A percentile compares a stretch with the other conserved stretches of the same genome.
phyloP scores from a whole-genome alignment of 129 eudicot genomes.

The Centrapalus pauciflorus region DNA sequence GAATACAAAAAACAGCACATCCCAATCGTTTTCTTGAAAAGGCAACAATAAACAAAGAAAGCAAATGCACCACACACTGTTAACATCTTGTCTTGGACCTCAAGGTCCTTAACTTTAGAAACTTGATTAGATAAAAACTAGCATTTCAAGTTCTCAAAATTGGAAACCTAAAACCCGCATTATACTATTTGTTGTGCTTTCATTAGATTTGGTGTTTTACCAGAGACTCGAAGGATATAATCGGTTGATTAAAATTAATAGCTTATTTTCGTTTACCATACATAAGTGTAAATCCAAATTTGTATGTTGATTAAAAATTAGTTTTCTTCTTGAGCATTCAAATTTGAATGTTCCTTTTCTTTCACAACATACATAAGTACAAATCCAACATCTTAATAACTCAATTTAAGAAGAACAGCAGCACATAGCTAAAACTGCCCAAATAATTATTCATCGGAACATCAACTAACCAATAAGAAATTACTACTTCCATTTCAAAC shows the following conservation, averaged over 20 bases:
- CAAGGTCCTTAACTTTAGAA: background rate
- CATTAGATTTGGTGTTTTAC: background rate
- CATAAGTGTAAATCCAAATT: too few relatives aligned
- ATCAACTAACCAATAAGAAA: background rate
- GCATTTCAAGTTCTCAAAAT: background rate
- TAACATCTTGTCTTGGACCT: slow-evolving; percentile 1
- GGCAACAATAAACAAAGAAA: background rate
- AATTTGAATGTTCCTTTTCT: background rate
- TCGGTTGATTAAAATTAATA: too few relatives aligned
- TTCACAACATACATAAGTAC: background rate
- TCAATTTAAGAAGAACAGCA: background rate
- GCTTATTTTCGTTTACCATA: too few relatives aligned
- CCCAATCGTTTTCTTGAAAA: background rate
- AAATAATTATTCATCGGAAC: background rate
- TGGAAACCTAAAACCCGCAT: background rate
- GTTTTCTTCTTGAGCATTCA: too few relatives aligned
- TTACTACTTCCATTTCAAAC: background rate
- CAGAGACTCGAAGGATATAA: too few relatives aligned
- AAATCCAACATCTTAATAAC: slow-evolving; percentile 1
- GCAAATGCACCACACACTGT: background rate
- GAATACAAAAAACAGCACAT: background rate
- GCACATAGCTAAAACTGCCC: background rate
- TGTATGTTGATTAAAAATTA: too few relatives aligned
- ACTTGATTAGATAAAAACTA: background rate
- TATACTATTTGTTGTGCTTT: background rate